Evolutionary conservation across 805 yeast species (phyloP), one percentile per base, ranked within the genome.

Genomic region (Yamadazyma philogaea): DNA sequence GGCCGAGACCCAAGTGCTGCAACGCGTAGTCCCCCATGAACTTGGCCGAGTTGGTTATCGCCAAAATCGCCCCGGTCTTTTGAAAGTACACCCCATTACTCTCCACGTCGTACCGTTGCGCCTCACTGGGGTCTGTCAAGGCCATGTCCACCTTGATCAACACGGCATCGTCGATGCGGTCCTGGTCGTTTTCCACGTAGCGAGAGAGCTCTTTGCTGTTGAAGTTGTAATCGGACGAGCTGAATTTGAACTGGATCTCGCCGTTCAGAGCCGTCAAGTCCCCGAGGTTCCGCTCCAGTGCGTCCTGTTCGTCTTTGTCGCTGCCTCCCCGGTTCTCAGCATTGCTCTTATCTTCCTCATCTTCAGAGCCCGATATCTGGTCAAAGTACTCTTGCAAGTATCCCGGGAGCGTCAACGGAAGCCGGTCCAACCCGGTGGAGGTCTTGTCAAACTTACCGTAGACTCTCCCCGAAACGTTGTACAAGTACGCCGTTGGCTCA

Each of bases 1-100:
- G 71, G 34, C 64, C 62, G 46, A 75, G 59, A 3, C 73, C 60
- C 10, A 81, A 66, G 53, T 81, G 82, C 8, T 87, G 80, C 26
- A 85, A 64, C 1, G 81, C 83, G 53, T 75, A 74, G n/a, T 70
- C 42, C 6, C 88, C 82, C 40, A 71, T 66, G 57, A 81, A 81
- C 56, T 82, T 84, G 6, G 85, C 86, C 21, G 88, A 75, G 27
- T 72, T 66, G 1, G 88, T 74, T 15, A 77, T 55, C 0, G 81
- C 71, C 12, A 85, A 64, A 3, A 85, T 57, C 39, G 84, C 68
- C 0, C 95, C 95, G 1, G 78, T 63, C 16, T 74, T 70, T 47
- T 84, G 81, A 54, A 82, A 87, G 56, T 83, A 84, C 1, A 81
- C 71, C 0, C 89, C 90, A 18, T 64, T 63, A 8, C 86, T 63